phyloP scores from a whole-genome alignment of 768 basidiomycete species.

The Gloeopeniophorella convolvens region DNA sequence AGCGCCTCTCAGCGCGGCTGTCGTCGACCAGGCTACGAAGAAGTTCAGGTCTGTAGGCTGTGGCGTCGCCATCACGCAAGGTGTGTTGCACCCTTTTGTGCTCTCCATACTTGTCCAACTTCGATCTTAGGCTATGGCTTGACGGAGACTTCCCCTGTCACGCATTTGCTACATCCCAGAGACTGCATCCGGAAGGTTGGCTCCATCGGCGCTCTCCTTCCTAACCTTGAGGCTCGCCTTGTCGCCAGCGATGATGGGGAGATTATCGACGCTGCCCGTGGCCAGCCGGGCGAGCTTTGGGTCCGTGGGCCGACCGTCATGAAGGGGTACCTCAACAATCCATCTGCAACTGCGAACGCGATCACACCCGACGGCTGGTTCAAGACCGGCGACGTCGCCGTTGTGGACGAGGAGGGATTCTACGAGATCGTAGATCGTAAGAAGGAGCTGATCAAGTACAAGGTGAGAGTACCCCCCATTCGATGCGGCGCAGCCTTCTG shows the following conservation, averaged over 20 bases:
- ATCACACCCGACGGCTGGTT: conserved; percentile 78
- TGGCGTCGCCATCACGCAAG: conserved; percentile 43
- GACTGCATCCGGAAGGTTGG: conserved; percentile 48
- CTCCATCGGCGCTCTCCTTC: conserved; percentile 60
- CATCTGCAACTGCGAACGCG: conserved; percentile 56
- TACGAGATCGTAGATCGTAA: conserved; percentile 69
- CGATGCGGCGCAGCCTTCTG: neutral
- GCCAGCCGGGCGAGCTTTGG: conserved; percentile 77
- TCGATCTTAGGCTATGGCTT: conserved; percentile 56
- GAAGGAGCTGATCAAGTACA: conserved; percentile 76
- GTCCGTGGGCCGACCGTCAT: conserved; percentile 70
- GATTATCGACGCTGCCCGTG: conserved; percentile 41
- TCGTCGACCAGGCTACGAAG: conserved; percentile 43
- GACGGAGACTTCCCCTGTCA: conserved; percentile 76
- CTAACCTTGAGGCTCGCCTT: conserved; percentile 71
- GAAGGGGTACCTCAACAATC: conserved; percentile 81
- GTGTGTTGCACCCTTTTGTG: conserved; percentile 27
- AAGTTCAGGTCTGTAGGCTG: conserved; percentile 38
- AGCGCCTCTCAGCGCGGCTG: conserved; percentile 65
- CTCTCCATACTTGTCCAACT: conserved; percentile 6
- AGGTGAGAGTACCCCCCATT: conserved; percentile 30
- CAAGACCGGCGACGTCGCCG: conserved; percentile 81
- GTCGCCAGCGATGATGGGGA: conserved; percentile 57
- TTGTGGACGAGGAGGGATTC: conserved; percentile 60
- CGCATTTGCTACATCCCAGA: conserved; percentile 45